A percentile compares a stretch with the other conserved stretches of the same genome.
These are phyloP conservation scores for Myrica gale DNA, from an alignment of 306 rosid genomes.

Conservation along the genomic window DNA sequence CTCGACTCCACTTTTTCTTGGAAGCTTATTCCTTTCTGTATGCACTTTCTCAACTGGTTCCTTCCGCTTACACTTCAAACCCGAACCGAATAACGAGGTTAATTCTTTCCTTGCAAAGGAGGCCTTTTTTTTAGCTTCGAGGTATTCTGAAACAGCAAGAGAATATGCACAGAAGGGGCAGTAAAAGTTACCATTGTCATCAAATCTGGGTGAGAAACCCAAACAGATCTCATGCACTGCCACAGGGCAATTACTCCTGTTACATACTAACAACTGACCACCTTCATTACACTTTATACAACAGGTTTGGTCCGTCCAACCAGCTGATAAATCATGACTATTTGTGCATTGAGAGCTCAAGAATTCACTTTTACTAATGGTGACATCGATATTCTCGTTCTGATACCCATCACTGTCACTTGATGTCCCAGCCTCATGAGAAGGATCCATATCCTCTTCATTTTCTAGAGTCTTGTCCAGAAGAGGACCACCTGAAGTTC, in stretches of 20 bases:
- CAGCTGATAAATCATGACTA: constrained; percentile 29
- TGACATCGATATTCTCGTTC: constrained; percentile 36
- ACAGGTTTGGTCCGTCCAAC: constrained; percentile 25
- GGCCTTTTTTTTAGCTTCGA: constrained; percentile 55
- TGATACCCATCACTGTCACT: constrained; percentile 39
- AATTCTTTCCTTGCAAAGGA: constrained; percentile 50
- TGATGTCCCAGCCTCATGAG: constrained; percentile 28
- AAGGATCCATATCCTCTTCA: constrained; percentile 30
- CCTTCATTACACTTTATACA: constrained; percentile 60
- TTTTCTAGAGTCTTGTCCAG: constrained; percentile 12
- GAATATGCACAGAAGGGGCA: constrained; percentile 79
- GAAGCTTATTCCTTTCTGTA: constrained; percentile 28
- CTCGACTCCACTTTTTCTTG: constrained; percentile 25
- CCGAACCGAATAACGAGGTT: constrained; percentile 38
- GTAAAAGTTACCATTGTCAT: constrained; percentile 40
- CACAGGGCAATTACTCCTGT: constrained; percentile 51
- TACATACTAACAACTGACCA: constrained; percentile 57
- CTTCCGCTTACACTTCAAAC: constrained; percentile 23
- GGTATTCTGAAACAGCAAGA: constrained; percentile 48
- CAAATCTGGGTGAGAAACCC: constrained; percentile 37
- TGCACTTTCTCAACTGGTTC: constrained; percentile 23
- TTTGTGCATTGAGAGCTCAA: constrained; percentile 35
- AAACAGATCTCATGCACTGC: constrained; percentile 64
- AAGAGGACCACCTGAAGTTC: constrained; percentile 17
- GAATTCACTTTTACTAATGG: constrained; percentile 42